Evolutionary conservation across 1,284 basidiomycete genomes (phyloP).

Genomic region (Kwoniella shivajii): DNA sequence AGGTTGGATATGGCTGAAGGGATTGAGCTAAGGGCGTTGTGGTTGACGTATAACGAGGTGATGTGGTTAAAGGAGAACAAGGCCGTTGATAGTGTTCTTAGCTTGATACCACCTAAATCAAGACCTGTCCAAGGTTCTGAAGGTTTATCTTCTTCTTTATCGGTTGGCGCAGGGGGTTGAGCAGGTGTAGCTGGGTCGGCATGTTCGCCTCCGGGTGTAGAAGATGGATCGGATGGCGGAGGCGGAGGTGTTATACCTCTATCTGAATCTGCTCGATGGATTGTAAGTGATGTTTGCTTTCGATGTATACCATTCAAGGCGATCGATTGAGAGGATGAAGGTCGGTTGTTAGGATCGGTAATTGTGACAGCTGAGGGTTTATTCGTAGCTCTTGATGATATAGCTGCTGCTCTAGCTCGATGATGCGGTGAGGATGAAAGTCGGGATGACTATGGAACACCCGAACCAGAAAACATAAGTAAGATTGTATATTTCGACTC

Average conservation of each 20-base stretch:
- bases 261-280: slow-evolving; percentile 27
- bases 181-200: slow-evolving; percentile 43
- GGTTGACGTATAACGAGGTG: slow-evolving; percentile 94
- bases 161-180: slow-evolving; percentile 35
- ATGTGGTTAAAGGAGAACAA: slow-evolving; percentile 93
- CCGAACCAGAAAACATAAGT: background rate
- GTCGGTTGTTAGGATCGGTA: slow-evolving; percentile 55
- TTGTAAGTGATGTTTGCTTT: slow-evolving; percentile 44
- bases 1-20: slow-evolving; percentile 84
- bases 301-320: slow-evolving; percentile 54
- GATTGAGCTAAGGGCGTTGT: slow-evolving; percentile 81
- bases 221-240: slow-evolving; percentile 24
- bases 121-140: slow-evolving; percentile 76
- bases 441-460: slow-evolving; percentile 54
- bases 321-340: slow-evolving; percentile 29
- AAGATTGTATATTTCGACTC: background rate
- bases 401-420: slow-evolving; percentile 61
- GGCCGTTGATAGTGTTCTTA: slow-evolving; percentile 84
- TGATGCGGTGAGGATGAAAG: slow-evolving; percentile 60
- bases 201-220: slow-evolving; percentile 23
- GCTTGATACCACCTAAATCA: slow-evolving; percentile 92
- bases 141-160: slow-evolving; percentile 40
- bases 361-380: slow-evolving; percentile 56
- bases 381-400: slow-evolving; percentile 58
- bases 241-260: slow-evolving; percentile 27